Base-by-base conservation (phyloP, 140 eudicot genomes). In the Senecio squalidus region DNA sequence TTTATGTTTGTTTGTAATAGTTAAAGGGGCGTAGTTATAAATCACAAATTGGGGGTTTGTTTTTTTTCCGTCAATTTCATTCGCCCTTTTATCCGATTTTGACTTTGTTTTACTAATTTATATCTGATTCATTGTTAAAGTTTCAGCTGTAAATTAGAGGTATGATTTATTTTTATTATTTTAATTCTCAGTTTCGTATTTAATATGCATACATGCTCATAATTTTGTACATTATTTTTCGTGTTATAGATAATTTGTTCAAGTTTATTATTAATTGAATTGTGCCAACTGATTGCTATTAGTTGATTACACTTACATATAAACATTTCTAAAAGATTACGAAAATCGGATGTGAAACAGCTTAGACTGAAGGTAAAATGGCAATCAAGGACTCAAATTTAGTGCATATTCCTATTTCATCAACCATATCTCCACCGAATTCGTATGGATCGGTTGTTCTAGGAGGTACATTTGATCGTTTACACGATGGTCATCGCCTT, bases 391-490 rank as follows among this genome's bases (percentile, higher is more conserved):
- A 72, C 31, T 56, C 67, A 54, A 55, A 14, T 55, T 55, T 30
- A 40, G 62, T 38, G 23, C 9, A 6, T 38, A 15, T 24, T 34
- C 40, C 29, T 36, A 18, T 13, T 30, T 58, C 73, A 58, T 58
- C 74, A 28, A 43, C 41, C 29, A 27, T 62, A 17, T 68, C 85
- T 10, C 73, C 80, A 49, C 84, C 90, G 4, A 65, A 82, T 76
- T 72, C 95, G 0, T 82, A 82, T 53, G 74, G 76, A 27, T 67
- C 89, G 4, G 89, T 89, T 44, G 94, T 89, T 73, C 71, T 89
- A 23, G 97, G 95, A 8, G 97, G 95, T 78, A 85, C 97, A 30
- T 89, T 89, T 57, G 97, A 89, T 65, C 94, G 97, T 25, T 76
- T 90, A 55, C 97, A 90, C 65, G 80, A 85, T 52, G 97, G 97